These are phyloP conservation scores for Monosporascus sp. DNA, from an alignment of 2,329 filamentous ascomycete genomes.

Conservation along the genomic window DNA sequence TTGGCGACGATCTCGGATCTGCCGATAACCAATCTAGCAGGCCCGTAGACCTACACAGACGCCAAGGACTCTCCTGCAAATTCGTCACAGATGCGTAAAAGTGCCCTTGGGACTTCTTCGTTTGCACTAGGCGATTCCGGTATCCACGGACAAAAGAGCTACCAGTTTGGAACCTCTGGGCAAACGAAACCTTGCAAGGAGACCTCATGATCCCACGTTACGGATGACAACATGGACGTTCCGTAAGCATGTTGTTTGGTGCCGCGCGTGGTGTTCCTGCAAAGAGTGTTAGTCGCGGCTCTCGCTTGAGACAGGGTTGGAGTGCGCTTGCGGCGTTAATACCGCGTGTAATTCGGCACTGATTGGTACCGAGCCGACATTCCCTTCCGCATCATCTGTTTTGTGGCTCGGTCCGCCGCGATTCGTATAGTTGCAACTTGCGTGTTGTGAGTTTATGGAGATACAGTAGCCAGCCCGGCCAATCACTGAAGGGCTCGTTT, in stretches of 20 bases:
- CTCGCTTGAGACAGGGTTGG: not conserved
- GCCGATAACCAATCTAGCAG: too few relatives aligned
- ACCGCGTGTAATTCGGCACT: not conserved
- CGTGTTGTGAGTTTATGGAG: not conserved
- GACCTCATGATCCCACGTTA: too few relatives aligned
- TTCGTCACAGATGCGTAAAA: not conserved
- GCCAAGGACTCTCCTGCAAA: not conserved
- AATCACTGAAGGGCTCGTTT: not conserved
- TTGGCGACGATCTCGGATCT: too few relatives aligned
- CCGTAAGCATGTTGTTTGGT: not conserved
- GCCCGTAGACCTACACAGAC: not conserved
- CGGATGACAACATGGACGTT: too few relatives aligned
- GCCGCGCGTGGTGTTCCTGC: not conserved
- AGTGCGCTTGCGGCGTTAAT: not conserved
- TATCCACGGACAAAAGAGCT: too few relatives aligned
- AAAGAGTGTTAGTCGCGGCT: not conserved
- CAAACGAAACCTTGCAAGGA: too few relatives aligned
- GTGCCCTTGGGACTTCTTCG: not conserved
- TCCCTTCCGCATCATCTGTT: too few relatives aligned
- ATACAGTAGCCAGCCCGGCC: not conserved
- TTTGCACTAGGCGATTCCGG: not conserved
- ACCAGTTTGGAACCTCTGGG: too few relatives aligned
- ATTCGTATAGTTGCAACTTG: not conserved
- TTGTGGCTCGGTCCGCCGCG: not conserved
- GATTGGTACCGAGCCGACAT: too few relatives aligned